Conservation (phyloP, 805 yeast genomes). For the Schwanniomyces vanrijiae region DNA sequence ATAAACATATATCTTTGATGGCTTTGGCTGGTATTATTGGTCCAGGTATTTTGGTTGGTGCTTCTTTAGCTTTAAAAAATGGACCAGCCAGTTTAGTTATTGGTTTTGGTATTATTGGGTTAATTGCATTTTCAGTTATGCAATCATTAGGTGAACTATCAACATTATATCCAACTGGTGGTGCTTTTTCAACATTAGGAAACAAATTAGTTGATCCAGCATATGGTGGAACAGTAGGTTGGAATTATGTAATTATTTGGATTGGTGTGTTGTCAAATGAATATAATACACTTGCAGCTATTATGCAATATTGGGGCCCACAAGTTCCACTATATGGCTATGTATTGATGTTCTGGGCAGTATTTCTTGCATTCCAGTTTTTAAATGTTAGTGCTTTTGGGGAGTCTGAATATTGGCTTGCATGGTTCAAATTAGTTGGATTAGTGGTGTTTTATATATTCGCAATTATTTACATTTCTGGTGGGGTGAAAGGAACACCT, state of each 20-base stretch:
- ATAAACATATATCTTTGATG: constrained; percentile 50
- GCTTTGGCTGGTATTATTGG: constrained; percentile 62
- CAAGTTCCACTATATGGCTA: constrained; percentile 56
- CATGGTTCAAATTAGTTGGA: constrained; percentile 48
- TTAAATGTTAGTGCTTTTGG: constrained; percentile 57
- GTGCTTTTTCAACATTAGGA: constrained; percentile 53
- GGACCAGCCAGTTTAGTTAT: constrained; percentile 55
- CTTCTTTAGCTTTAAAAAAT: constrained; percentile 48
- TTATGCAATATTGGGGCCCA: constrained; percentile 50
- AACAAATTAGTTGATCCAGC: constrained; percentile 53
- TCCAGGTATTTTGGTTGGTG: constrained; percentile 56
- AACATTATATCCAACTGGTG: constrained; percentile 50
- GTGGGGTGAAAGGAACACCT: constrained; percentile 39
- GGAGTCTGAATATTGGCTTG: constrained; percentile 55
- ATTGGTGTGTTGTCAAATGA: constrained; percentile 54
- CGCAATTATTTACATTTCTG: constrained; percentile 45
- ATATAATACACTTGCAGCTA: constrained; percentile 52
- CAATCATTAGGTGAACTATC: constrained; percentile 57
- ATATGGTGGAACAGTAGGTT: constrained; percentile 56
- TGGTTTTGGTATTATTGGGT: constrained; percentile 53
- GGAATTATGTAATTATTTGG: constrained; percentile 57
- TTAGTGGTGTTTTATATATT: constrained; percentile 51
- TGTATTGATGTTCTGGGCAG: constrained; percentile 51
- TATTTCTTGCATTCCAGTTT: constrained; percentile 48
- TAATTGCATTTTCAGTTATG: constrained; percentile 56